These are phyloP conservation scores for Trichoderma asperelloides DNA, from an alignment of 495 filamentous ascomycete species.

Conservation along the genomic window DNA sequence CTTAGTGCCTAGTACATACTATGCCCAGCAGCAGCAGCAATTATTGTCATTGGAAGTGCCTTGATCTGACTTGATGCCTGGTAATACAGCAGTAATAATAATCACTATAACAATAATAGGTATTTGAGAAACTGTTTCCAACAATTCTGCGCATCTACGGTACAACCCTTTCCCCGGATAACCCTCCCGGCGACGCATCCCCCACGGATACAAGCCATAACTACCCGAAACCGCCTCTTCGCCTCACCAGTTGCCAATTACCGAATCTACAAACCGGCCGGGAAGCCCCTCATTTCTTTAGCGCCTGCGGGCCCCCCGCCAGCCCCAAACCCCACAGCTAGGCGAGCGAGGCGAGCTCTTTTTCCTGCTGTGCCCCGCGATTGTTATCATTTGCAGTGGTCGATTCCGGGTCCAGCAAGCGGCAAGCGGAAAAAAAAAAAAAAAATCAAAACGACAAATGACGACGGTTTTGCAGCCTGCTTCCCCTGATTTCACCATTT, in stretches of 20 bases:
- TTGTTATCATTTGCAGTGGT: not conserved
- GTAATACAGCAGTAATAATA: not conserved
- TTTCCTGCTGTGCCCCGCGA: not conserved
- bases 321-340: no score
- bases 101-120: no score
- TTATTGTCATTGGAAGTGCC: no score
- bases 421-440: no score
- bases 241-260: not conserved
- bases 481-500: no score
- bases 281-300: not conserved
- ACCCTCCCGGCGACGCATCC: not conserved
- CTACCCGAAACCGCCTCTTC: not conserved
- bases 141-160: not conserved
- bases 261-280: conserved; percentile 1
- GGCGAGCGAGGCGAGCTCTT: no score
- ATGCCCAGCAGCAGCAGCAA: no score
- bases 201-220: not conserved
- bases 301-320: not conserved
- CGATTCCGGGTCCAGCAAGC: not conserved
- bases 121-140: no score
- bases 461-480: no score
- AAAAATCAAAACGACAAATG: no score
- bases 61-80: not conserved
- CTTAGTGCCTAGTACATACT: no score
- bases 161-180: not conserved